Base-by-base conservation (phyloP, 2,329 filamentous ascomycete species). In the Diaporthe longicolla region DNA sequence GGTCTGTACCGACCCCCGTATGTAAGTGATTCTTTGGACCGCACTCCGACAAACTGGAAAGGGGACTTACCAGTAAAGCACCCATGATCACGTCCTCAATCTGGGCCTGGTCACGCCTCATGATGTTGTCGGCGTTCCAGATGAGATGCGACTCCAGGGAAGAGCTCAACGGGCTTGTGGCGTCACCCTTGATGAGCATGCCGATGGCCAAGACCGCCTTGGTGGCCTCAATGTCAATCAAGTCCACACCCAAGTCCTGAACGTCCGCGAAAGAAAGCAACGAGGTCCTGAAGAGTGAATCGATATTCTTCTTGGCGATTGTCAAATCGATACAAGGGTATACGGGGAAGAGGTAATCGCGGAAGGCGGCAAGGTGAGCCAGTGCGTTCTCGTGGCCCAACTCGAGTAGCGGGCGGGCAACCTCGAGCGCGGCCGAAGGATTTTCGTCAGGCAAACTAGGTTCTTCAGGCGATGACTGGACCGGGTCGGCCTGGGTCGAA, bases 151-250 rank as follows among this genome's bases (percentile, higher is more conserved):
- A 13, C 35, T 63, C 59, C 15, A 63, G 40, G 3, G 24, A 32
- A 24, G 59, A 63, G 26, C 59, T 63, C 59, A 63, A 48, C 4
- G 59, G 59, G 5, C 59, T 48, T 13, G 45, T 43, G 24, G 40
- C 17, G 2, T 63, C 40, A 13, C 59, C 59, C 40, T 48, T 32
- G 9, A 63, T 48, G 19, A 63, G 59, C 59, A 63, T 63, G 9
- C 59, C 59, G 26, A 63, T 48, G 10, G 59, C 59, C 59, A 63
- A 8, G 40, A 63, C 59, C 40, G 59, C 59, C 17, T 63, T 63
- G 4, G 59, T 65, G 26, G 59, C 59, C 43, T 65, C 59, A 11
- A 65, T 65, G 59, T 65, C 59, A 29, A 48, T 65, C 43, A 65
- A 17, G 17, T 65, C 43, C 43, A 65, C 59, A 6, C 43, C 59